Base-by-base conservation (phyloP, 208 protist genomes). In the Angomonas desouzai region DNA sequence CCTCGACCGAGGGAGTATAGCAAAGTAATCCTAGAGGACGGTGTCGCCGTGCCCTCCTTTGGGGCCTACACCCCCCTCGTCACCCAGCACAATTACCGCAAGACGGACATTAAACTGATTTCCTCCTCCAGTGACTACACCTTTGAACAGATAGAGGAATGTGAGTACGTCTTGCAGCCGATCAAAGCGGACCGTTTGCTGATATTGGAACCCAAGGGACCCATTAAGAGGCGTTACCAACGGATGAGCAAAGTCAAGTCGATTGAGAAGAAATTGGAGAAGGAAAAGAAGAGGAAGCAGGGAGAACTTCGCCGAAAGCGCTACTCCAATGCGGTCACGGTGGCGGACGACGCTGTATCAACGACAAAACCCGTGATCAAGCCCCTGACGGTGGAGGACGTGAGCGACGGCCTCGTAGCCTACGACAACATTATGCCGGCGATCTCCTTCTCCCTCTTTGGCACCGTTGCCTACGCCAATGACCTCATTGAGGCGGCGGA, bases 351-450 rank as follows among this genome's bases (percentile, higher is more conserved):
- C 9, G 18, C 45, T n/a, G 40, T 51, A 45, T 13, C 23, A 7
- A n/a, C 29, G 27, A 30, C 0, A 29, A 34, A 29, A 30, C 64
- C 43, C 11, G 63, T 23, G 6, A 56, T 64, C 7, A 28, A 63
- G 16, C 45, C 45, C 9, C 4, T 86, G 3, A 62, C 76, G 36
- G 60, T 74, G 18, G 34, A 68, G 0, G 76, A 89, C 64, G 80
- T 92, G 55, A 36, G 36, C 30, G 72, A 70, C 34, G 62, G 70
- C 0, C 20, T 78, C 32, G 48, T 83, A 10, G 62, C 64, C 1
- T 83, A 81, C 55, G 76, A 88, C 32, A 88, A 70, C 55, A 49
- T 89, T 38, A 43, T 85, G 34, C 63, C 86, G 28, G 83, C 83
- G 18, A 30, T 87, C 22, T 80, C 78, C 38, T 64, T 90, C 30